Base-by-base conservation (phyloP, 2,329 filamentous ascomycete genomes). In the Clonostachys solani region DNA sequence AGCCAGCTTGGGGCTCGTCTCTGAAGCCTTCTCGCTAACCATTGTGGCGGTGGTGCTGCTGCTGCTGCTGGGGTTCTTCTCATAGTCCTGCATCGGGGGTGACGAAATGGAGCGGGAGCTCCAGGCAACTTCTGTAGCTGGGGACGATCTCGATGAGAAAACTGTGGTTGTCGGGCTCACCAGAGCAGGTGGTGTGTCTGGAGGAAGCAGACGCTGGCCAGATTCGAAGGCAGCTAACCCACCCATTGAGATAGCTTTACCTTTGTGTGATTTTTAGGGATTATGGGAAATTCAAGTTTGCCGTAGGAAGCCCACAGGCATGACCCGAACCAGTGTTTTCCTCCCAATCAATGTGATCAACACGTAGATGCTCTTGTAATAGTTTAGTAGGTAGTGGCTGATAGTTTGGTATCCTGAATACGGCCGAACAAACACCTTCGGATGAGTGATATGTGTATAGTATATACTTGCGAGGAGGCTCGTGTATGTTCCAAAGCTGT, bases 71-170 rank as follows among this genome's bases (percentile, higher is more conserved):
- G 41, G 59, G 52, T 64, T 60, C 52, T 70, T 73, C 49, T 78
- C 78, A 80, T 81, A 75, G 63, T 69, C 74, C 59, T 77, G 77
- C 79, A 81, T 82, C 54, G 75, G 74, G 60, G 77, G 72, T 52
- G 77, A 77, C 51, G 75, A 65, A 73, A 71, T 49, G 64, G 62
- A 23, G 46, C 45, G 4, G 48, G 47, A 19, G 50, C 35, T 33
- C 50, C 47, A 53, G 29, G 40, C 33, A 38, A 45, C 47, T 38
- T 46, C 40, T 6, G 47, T 23, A 8, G 40, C 16, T 12, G 47
- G 47, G 12, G 47, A 43, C 6, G 67, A 66, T 60, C 67, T 71
- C 44, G 70, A 72, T 12, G 71, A 71, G 57, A 71, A 73, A 33
- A 71, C 70, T 16, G 74, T 72, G 46, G 71, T 71, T 47, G 71